Base-by-base conservation (phyloP, 129 eudicot species). In the Deinandra increscens region DNA sequence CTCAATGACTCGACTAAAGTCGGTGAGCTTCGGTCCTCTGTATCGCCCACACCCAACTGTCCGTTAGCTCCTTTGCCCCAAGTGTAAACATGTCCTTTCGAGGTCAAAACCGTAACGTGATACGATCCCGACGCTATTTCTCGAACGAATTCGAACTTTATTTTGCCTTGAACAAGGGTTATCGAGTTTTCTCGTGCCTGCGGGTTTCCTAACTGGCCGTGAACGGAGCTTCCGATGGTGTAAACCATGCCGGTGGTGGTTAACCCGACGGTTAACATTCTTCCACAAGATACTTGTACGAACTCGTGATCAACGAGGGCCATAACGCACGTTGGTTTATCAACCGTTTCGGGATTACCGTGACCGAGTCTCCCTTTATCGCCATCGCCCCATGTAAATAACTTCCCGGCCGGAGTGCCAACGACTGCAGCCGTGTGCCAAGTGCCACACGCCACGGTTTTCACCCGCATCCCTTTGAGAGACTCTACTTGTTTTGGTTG, bases 31-130 rank as follows among this genome's bases (percentile, higher is more conserved):
- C 84, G 77, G 43, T 86, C 88, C 71, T 72, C 81, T 0, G 66
- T 71, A 72, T 81, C 75, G 17, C 91, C 91, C 0, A 75, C 22
- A 33, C 91, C 91, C 64, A 86, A 80, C 46, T 86, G 88, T 15
- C 91, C 91, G n/a, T 78, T 86, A 12, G 61, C 41, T 20, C 91
- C 91, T 77, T 81, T 86, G 9, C 91, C 91, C 91, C 91, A 86
- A 5, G 82, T 80, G 76, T 83, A 86, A 17, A 86, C 82, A 68
- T 66, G 80, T 34, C 91, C 91, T 22, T 75, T 83, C 12, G 82
- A 75, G 6, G 91, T 83, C 51, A 86, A 69, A 12, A 64, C 88
- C 0, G 88, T 78, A 60, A 78, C 68, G 31, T 86, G 91, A 64
- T 80, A 86, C 8, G 84, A 80, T 10, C 91, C 91, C 1, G 85